Evolutionary conservation across 352 stramenopile genomes (phyloP), one percentile per base, ranked within the genome.

Genomic region (Globisporangium heterothallicum): DNA sequence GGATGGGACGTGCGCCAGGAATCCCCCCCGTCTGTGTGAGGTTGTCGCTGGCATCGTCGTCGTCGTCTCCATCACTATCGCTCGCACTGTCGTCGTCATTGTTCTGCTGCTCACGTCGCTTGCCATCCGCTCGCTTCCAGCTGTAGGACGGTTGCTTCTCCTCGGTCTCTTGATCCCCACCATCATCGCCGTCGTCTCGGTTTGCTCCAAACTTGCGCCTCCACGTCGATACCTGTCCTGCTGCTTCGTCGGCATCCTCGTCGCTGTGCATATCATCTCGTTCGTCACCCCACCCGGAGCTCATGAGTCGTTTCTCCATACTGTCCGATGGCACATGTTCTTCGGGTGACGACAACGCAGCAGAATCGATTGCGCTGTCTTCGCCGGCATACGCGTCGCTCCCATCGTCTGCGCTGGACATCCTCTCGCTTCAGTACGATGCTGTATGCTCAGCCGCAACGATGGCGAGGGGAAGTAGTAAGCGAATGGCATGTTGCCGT

Each of bases 101-200:
- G 18, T 58, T 65, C 6, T 50, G 50, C 5, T 62, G 49, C 9
- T 45, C 56, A 5, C 61, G 66, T 12, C 78, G 58, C 22, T 60
- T 66, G 22, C 72, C 72, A 25, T 89, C 76, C 0, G 72, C 76
- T 10, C 76, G 61, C 55, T 79, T 87, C 78, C 76, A 90, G 40
- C 67, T 86, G 64, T 88, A 90, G 0, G 62, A 38, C 4, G 53
- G 38, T 3, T 56, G 36, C 36, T 48, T 26, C 27, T 68, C 53
- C 4, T 61, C 49, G 13, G 45, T 10, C 3, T 70, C 47, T 16
- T 53, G 61, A 24, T 55, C 65, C n/a, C 59, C 52, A 0, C 48
- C 52, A 26, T 42, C 46, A 4, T 49, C 53, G 12, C 53, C 54
- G 1, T 47, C 24, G 29, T 57, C 69, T 2, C 46, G 21, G 8